Evolutionary conservation across 345 rosid species (phyloP).

Genomic region (Turritis glabra): DNA sequence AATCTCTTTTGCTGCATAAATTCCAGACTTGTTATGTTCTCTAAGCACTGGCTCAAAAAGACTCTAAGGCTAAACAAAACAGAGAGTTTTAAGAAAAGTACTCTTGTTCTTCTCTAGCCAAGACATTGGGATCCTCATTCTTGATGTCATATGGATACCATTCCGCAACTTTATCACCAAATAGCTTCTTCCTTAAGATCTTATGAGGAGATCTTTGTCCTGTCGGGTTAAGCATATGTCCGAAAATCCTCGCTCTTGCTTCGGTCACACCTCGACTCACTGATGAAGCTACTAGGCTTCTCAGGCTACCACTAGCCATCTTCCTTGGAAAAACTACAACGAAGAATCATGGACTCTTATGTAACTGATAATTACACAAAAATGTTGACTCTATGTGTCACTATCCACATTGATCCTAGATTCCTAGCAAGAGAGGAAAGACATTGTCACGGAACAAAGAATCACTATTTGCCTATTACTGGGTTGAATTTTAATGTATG

Average conservation of each 20-base stretch:
- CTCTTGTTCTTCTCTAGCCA: constrained; percentile 72
- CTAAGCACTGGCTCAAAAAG: no score
- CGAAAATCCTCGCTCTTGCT: constrained; percentile 80
- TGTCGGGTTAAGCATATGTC: constrained; percentile 73
- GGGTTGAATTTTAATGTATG: no score
- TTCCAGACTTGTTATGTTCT: no score
- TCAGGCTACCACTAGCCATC: constrained; percentile 57
- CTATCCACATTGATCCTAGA: no score
- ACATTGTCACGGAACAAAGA: no score
- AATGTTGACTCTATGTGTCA: no score
- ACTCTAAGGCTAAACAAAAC: background rate
- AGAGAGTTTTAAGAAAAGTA: background rate
- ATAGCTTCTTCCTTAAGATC: constrained; percentile 75
- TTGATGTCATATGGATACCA: constrained; percentile 86
- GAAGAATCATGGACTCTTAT: no score
- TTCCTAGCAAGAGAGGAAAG: no score
- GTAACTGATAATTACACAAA: no score
- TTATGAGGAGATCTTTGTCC: constrained; percentile 79
- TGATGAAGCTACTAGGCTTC: constrained; percentile 53
- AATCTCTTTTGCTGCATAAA: no score
- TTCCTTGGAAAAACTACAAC: background rate
- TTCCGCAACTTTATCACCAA: constrained; percentile 75
- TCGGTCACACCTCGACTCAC: constrained; percentile 59
- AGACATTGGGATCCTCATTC: constrained; percentile 65
- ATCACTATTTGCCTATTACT: no score